Conservation (phyloP, 2,329 filamentous ascomycete genomes). For the Fusarium camptoceras region DNA sequence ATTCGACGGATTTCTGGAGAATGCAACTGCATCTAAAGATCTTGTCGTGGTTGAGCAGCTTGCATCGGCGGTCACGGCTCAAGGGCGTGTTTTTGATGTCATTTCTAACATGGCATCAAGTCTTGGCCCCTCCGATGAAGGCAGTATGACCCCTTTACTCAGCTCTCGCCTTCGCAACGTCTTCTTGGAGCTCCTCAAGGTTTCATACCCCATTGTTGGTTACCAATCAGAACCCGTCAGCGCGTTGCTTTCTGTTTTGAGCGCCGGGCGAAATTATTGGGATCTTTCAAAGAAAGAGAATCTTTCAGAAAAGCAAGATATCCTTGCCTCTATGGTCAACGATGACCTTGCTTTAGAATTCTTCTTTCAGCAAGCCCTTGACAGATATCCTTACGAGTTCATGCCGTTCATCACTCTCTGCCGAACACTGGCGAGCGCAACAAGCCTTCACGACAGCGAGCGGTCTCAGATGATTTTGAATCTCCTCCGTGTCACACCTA, state of each 20-base stretch:
- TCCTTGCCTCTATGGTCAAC: constrained; percentile 51
- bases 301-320: constrained; percentile 50
- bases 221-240: constrained; percentile 79
- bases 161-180: constrained; percentile 71
- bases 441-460: constrained; percentile 49
- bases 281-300: constrained; percentile 57
- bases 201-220: constrained; percentile 73
- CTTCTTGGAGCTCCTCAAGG: constrained; percentile 77
- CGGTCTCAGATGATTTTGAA: constrained; percentile 66
- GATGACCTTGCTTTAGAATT: constrained; percentile 63
- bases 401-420: constrained; percentile 80
- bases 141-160: constrained; percentile 65
- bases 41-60: constrained; percentile 63
- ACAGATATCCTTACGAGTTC: constrained; percentile 88
- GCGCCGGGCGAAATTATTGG: constrained; percentile 66
- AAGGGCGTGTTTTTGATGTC: constrained; percentile 65
- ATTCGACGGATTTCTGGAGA: constrained; percentile 68
- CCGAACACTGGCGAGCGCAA: constrained; percentile 66
- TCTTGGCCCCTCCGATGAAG: constrained; percentile 59
- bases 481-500: constrained; percentile 76
- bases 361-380: constrained; percentile 75
- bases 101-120: constrained; percentile 63
- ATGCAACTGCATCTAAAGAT: constrained; percentile 63
- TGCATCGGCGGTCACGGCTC: constrained; percentile 61
- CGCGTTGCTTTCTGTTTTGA: constrained; percentile 73